Percentiles rank a stretch among this genome's conserved stretches.
phyloP scores from a whole-genome alignment of 192 early-diverging fungal species.

The Phycomyces nitens region DNA sequence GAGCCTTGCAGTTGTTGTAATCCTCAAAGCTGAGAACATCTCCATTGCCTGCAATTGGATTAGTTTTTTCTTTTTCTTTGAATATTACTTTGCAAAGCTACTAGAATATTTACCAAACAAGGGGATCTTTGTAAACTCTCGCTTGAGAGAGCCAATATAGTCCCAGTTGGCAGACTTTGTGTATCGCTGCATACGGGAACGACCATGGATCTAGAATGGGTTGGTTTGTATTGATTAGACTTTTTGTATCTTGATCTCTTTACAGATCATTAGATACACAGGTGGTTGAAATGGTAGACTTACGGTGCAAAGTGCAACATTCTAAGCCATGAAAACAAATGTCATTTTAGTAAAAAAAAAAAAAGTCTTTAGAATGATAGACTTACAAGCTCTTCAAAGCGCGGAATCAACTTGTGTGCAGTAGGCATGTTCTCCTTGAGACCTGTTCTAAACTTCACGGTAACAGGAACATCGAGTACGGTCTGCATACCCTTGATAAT shows the following conservation, averaged over 20 bases:
- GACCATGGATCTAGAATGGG: slow-evolving; percentile 87
- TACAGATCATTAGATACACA: too few species aligned
- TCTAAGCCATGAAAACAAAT: slow-evolving; percentile 22
- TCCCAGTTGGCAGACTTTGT: slow-evolving; percentile 88
- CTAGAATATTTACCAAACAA: slow-evolving; percentile 63
- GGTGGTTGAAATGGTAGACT: too few species aligned
- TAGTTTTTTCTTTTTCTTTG: not conserved
- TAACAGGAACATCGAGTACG: slow-evolving; percentile 77
- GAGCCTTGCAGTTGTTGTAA: slow-evolving; percentile 69
- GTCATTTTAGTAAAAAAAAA: not conserved
- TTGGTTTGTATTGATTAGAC: too few species aligned
- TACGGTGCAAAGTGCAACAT: slow-evolving; percentile 59
- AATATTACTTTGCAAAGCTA: too few species aligned
- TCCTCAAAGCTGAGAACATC: slow-evolving; percentile 85
- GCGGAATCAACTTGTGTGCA: slow-evolving; percentile 73
- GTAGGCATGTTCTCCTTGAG: slow-evolving; percentile 53
- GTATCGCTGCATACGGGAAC: slow-evolving; percentile 91
- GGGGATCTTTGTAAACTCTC: slow-evolving; percentile 35
- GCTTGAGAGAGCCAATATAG: slow-evolving; percentile 71
- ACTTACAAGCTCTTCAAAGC: slow-evolving; percentile 56
- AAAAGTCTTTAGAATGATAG: not conserved
- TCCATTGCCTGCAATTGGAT: slow-evolving; percentile 49
- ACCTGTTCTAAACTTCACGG: slow-evolving; percentile 89
- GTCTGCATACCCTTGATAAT: slow-evolving; percentile 72
- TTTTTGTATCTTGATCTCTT: too few species aligned